Evolutionary conservation across 768 basidiomycete genomes (phyloP).

Genomic region (Mycena alexandri): DNA sequence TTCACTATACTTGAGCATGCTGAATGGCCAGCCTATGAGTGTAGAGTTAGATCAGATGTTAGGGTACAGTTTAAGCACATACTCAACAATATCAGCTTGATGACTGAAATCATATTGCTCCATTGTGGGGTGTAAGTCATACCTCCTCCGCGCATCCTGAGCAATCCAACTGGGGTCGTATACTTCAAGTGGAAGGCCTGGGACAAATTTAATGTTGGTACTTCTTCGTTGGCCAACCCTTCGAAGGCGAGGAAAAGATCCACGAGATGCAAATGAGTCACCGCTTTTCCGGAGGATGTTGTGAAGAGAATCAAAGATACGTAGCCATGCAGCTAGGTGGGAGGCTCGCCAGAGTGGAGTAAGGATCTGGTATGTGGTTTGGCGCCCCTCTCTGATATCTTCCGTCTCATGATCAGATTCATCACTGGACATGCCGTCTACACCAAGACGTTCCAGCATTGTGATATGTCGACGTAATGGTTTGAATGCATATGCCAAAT

Average conservation of each 20-base stretch:
- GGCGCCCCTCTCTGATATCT: background rate
- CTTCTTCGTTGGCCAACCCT: background rate
- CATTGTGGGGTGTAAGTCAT: background rate
- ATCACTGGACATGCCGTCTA: conserved; percentile 44
- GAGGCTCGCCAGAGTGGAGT: conserved; percentile 35
- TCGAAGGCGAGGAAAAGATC: background rate
- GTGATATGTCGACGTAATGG: conserved; percentile 33
- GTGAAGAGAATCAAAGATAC: no score
- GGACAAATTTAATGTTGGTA: background rate
- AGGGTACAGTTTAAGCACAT: no score
- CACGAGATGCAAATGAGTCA: background rate
- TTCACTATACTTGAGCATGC: no score
- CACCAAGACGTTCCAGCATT: conserved; percentile 39
- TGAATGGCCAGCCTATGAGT: no score
- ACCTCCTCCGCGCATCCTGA: background rate
- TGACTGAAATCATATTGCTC: conserved; percentile 1
- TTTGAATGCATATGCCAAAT: conserved; percentile 19
- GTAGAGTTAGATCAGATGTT: no score
- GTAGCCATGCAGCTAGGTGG: conserved; percentile 32
- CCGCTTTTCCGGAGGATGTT: background rate
- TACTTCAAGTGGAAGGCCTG: background rate
- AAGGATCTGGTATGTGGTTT: conserved; percentile 18
- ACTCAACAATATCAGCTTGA: background rate
- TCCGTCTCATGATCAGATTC: conserved; percentile 37
- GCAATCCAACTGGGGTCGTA: background rate